Evolutionary conservation across 2,329 filamentous ascomycete genomes (phyloP).

Genomic region (Microcyclosporella mali): DNA sequence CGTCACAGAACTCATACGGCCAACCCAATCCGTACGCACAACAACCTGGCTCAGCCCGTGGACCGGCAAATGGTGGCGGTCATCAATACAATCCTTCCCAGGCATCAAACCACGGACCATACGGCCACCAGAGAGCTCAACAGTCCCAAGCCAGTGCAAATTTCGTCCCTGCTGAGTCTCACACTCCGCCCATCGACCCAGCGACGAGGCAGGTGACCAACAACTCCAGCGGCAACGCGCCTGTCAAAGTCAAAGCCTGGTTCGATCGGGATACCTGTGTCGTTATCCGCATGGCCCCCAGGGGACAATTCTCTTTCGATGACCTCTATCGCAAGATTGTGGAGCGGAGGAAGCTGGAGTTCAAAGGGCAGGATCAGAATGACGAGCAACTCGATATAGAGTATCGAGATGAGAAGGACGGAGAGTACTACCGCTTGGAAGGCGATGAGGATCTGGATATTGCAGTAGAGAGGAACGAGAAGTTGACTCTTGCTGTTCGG

Average conservation of each 20-base stretch:
- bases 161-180: constrained; percentile 5
- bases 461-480: constrained; percentile 78
- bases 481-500: constrained; percentile 61
- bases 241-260: constrained; percentile 87
- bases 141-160: constrained; percentile 11
- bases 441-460: constrained; percentile 75
- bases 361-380: constrained; percentile 27
- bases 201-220: constrained; percentile 11
- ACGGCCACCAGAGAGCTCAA: constrained; percentile 14
- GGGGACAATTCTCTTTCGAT: constrained; percentile 60
- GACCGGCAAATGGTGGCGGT: constrained; percentile 12
- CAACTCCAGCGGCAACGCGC: constrained; percentile 24
- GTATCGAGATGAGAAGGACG: constrained; percentile 78
- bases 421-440: constrained; percentile 66
- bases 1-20: constrained; percentile 22
- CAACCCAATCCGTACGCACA: constrained; percentile 18
- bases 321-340: constrained; percentile 78
- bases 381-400: constrained; percentile 62
- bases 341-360: constrained; percentile 70
- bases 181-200: constrained; percentile 12
- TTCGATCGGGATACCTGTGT: constrained; percentile 82
- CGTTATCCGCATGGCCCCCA: constrained; percentile 77
- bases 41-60: constrained; percentile 18
- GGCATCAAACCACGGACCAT: constrained; percentile 9
- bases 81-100: constrained; percentile 25